These are phyloP conservation scores for Xylariaceae sp. DNA, from an alignment of 2,329 filamentous ascomycete genomes.

Conservation along the genomic window DNA sequence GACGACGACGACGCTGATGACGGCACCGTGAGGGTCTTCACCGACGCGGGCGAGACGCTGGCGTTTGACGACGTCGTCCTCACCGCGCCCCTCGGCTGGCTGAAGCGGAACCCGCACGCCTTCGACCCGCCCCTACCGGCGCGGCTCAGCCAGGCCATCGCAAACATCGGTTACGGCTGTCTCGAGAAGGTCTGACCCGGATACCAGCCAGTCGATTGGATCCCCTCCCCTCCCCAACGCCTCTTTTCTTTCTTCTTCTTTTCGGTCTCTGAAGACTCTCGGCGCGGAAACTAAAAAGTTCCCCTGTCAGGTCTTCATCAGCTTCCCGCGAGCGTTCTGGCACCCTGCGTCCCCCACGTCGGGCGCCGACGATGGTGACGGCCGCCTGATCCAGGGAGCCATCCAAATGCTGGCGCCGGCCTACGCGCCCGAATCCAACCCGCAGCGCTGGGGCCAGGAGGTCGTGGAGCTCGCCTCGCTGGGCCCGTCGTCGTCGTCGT, in stretches of 20 bases:
- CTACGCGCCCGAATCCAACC: slow-evolving; percentile 57
- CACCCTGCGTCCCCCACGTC: slow-evolving; percentile 25
- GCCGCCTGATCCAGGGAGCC: slow-evolving; percentile 55
- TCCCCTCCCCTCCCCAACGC: no score
- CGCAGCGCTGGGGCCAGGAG: slow-evolving; percentile 64
- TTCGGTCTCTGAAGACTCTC: no score
- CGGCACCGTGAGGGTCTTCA: slow-evolving; percentile 34
- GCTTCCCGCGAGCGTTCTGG: slow-evolving; percentile 74
- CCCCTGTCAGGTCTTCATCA: slow-evolving; percentile 41
- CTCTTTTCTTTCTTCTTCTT: no score
- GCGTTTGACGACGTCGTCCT: slow-evolving; percentile 62
- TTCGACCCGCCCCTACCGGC: slow-evolving; percentile 55
- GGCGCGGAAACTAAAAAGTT: no score
- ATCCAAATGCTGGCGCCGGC: slow-evolving; percentile 66
- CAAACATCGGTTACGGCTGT: slow-evolving; percentile 60
- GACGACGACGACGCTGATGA: no score
- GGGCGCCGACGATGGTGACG: no score
- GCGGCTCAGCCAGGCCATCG: slow-evolving; percentile 52
- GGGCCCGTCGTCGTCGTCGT: slow-evolving; percentile 28
- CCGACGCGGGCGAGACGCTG: slow-evolving; percentile 35
- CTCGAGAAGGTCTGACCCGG: slow-evolving; percentile 53
- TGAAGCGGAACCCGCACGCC: slow-evolving; percentile 49
- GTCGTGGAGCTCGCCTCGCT: slow-evolving; percentile 69
- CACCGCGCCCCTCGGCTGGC: slow-evolving; percentile 61
- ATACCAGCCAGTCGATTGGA: no score